Base-by-base conservation (phyloP, 768 basidiomycete genomes). In the Exidia glandulosa region DNA sequence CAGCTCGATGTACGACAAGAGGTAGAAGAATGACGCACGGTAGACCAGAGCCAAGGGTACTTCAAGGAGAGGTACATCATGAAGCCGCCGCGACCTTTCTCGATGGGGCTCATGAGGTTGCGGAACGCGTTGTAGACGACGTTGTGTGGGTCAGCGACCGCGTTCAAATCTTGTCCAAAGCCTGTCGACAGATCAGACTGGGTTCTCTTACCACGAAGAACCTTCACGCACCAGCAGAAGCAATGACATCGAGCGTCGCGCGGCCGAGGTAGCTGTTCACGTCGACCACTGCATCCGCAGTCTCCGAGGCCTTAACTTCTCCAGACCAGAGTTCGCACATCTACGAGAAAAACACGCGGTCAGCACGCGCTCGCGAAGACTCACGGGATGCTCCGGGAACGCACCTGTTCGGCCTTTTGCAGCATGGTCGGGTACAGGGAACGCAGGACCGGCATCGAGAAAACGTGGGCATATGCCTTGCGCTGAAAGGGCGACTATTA, bases 201-300 rank as follows among this genome's bases (percentile, higher is more conserved):
- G 48, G 27, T 34, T 3, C 23, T 60, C n/a, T 66, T n/a, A 62
- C 3, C 52, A 60, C 47, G 45, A 41, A 27, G 41, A 29, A 7
- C 5, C 25, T 25, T 27, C 7, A 68, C 75, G 52, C 59, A 89
- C 88, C 89, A 45, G 92, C 89, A n/a, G 90, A 70, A 1, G 92
- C 94, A 64, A 96, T 92, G 48, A 94, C 85, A 69, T 95, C 94
- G 66, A 96, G 88, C 0, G 92, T 92, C 9, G 86, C 85, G 47
- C 90, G 79, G 63, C 85, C 87, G 33, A 94, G 71, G 87, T 88
- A 94, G 64, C 81, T 83, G 67, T 82, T 85, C 6, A 94, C 81
- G 66, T 96, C 90, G 29, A 96, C 67, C 66, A 68, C 66, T 6
- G 66, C 75, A 7, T 66, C 55, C 3, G 19, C 56, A 1, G 10